A percentile compares a stretch with the other conserved stretches of the same genome.
Conservation (phyloP, 257 asterid species). For the Osmanthus fragrans region DNA sequence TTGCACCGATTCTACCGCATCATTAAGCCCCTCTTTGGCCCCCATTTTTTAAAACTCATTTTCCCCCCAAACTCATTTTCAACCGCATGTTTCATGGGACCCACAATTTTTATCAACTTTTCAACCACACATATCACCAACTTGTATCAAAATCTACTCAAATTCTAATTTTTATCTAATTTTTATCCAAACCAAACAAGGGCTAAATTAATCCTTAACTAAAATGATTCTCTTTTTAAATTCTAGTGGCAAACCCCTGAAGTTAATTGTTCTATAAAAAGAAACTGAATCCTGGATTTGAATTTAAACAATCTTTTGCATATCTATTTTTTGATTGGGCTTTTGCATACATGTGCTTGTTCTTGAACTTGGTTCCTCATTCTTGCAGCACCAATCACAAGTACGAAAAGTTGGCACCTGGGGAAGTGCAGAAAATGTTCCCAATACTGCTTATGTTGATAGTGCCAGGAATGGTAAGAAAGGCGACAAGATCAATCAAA, state of each 20-base stretch:
- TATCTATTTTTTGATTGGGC: background rate
- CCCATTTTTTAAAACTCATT: no score
- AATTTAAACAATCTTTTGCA: background rate
- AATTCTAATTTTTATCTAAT: no score
- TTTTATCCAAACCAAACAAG: no score
- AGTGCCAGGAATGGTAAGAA: conserved; percentile 60
- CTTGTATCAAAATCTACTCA: no score
- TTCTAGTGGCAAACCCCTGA: background rate
- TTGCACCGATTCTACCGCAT: background rate
- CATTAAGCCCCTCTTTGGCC: no score
- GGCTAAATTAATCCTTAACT: background rate
- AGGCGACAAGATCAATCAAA: conserved; percentile 44
- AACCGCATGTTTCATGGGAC: no score
- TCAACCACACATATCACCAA: no score
- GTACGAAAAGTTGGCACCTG: conserved; percentile 74
- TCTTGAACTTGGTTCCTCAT: conserved; percentile 19
- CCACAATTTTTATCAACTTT: no score
- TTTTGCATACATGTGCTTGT: background rate
- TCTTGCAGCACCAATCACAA: conserved; percentile 47
- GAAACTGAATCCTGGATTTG: background rate
- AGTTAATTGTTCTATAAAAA: background rate
- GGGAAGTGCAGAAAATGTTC: conserved; percentile 63
- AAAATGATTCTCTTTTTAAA: background rate
- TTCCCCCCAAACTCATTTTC: no score
- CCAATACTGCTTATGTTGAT: conserved; percentile 58